phyloP scores from a whole-genome alignment of 129 eudicot genomes.

The Glebionis coronaria region DNA sequence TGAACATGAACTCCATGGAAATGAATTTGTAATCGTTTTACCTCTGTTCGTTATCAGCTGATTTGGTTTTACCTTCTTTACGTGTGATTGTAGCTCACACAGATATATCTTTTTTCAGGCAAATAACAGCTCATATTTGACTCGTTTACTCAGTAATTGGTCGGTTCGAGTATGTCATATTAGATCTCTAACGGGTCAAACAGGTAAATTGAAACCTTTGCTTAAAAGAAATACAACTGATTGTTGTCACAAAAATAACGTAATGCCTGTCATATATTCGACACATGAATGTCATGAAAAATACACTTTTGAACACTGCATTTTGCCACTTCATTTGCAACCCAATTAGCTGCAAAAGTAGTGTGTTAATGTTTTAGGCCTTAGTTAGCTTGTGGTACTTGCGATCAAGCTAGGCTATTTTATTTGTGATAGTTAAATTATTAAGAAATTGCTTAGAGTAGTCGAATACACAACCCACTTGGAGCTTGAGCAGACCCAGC shows the following conservation, averaged over 20 bases:
- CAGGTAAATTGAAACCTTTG: too few relatives aligned
- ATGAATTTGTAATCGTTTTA: neutral
- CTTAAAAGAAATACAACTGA: too few relatives aligned
- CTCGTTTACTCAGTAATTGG: too few relatives aligned
- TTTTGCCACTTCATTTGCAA: neutral
- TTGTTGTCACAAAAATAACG: too few relatives aligned
- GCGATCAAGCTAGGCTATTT: neutral
- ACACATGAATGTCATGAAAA: too few relatives aligned
- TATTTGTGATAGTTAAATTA: neutral
- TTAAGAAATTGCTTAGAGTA: neutral
- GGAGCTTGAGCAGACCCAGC: neutral
- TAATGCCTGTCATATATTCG: too few relatives aligned
- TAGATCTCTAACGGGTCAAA: too few relatives aligned
- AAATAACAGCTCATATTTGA: too few relatives aligned
- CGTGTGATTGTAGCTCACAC: neutral
- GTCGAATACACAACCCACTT: neutral
- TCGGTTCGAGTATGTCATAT: too few relatives aligned
- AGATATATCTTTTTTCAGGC: too few relatives aligned
- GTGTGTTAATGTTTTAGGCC: neutral
- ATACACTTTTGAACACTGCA: neutral
- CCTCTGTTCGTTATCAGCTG: neutral
- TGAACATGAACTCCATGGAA: conserved; percentile 13
- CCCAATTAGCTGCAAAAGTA: neutral
- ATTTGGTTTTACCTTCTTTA: conserved; percentile 6
- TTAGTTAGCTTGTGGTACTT: neutral